Percentiles rank a stretch among this genome's conserved stretches.
Evolutionary conservation across 106 monocot species (phyloP).

Genomic region (Narthecium ossifragum): DNA sequence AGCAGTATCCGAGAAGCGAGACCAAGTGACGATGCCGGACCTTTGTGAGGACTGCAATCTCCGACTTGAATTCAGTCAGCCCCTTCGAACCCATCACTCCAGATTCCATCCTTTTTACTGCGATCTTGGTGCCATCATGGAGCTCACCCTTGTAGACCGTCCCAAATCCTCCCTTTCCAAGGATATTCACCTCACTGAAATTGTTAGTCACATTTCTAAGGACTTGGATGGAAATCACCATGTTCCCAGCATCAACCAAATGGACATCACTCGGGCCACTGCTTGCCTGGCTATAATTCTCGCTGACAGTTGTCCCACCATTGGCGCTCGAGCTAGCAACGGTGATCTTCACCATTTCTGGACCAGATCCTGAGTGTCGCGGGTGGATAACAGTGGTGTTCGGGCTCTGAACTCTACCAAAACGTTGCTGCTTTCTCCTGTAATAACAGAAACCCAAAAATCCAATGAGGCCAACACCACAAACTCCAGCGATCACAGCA

Average conservation of each 20-base stretch:
- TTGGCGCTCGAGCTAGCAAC: slow-evolving; percentile 26
- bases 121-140: slow-evolving; percentile 49
- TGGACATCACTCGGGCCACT: slow-evolving; percentile 24
- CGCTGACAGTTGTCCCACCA: slow-evolving; percentile 15
- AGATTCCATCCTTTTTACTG: slow-evolving; percentile 48
- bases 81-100: slow-evolving; percentile 42
- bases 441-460: slow-evolving; percentile 23
- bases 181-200: slow-evolving; percentile 40
- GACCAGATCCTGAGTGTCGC: slow-evolving; percentile 31
- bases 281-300: slow-evolving; percentile 25
- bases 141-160: slow-evolving; percentile 51
- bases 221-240: slow-evolving; percentile 49
- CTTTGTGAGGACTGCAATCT: slow-evolving; percentile 42
- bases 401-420: slow-evolving; percentile 32
- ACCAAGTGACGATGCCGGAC: slow-evolving; percentile 47
- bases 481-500: slow-evolving; percentile 21
- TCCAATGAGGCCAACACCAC: slow-evolving; percentile 11
- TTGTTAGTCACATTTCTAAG: slow-evolving; percentile 38
- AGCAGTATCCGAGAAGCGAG: slow-evolving; percentile 46
- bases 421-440: slow-evolving; percentile 25
- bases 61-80: slow-evolving; percentile 42
- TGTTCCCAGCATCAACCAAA: slow-evolving; percentile 34
- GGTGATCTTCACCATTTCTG: slow-evolving; percentile 40
- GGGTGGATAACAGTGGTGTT: slow-evolving; percentile 41
- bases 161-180: slow-evolving; percentile 54